Evolutionary conservation across 768 basidiomycete genomes (phyloP).

Genomic region (Rossbeevera mucosa): DNA sequence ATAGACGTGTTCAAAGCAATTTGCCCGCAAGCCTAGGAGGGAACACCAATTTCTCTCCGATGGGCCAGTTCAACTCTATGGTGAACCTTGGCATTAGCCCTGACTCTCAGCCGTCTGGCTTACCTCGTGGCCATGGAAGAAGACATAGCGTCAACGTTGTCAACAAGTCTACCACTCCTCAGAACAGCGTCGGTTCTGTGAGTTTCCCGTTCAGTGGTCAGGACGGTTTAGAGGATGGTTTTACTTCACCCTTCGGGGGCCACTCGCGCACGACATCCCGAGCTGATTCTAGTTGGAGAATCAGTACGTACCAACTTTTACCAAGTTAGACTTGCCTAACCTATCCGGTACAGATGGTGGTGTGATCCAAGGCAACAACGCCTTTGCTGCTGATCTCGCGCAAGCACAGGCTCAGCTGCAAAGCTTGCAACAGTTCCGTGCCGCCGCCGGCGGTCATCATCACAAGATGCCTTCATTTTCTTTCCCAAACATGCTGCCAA

Average conservation of each 20-base stretch:
- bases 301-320: conserved; percentile 52
- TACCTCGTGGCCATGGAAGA: conserved; percentile 82
- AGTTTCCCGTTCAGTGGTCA: conserved; percentile 48
- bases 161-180: conserved; percentile 56
- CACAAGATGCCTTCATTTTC: conserved; percentile 97
- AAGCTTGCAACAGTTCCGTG: conserved; percentile 94
- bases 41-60: conserved; percentile 41
- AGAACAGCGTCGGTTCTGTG: conserved; percentile 44
- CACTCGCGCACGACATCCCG: conserved; percentile 74
- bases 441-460: conserved; percentile 90
- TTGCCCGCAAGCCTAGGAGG: conserved; percentile 55
- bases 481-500: conserved; percentile 97
- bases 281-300: conserved; percentile 83
- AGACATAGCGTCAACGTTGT: conserved; percentile 91
- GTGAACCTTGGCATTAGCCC: conserved; percentile 50
- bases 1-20: conserved; percentile 85
- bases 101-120: conserved; percentile 59
- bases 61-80: conserved; percentile 64
- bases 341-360: conserved; percentile 55
- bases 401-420: conserved; percentile 96
- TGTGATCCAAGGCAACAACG: conserved; percentile 58
- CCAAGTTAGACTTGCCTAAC: conserved; percentile 5
- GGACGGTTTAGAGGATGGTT: conserved; percentile 80
- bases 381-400: conserved; percentile 79
- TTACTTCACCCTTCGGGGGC: conserved; percentile 58